Conservation (phyloP, 441 rosid species). For the Populus hybrid region DNA sequence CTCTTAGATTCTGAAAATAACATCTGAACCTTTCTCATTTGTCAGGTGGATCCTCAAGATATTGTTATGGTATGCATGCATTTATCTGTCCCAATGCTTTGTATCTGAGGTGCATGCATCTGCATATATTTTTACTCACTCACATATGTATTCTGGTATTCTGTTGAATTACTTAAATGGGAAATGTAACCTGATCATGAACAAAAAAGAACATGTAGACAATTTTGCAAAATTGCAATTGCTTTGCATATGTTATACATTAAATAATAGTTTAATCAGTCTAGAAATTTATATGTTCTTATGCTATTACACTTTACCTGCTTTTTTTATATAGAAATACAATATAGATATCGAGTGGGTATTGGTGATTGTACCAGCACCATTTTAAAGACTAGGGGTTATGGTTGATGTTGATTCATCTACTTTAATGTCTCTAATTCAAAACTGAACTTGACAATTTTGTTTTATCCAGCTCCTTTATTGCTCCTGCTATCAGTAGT, state of each 20-base stretch:
- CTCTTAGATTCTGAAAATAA: slow-evolving; percentile 4
- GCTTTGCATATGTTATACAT: background rate
- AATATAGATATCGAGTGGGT: background rate
- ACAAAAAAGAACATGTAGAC: background rate
- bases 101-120: background rate
- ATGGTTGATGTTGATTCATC: background rate
- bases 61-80: slow-evolving; percentile 76
- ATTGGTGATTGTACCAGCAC: background rate
- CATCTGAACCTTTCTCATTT: slow-evolving; percentile 10
- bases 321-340: background rate
- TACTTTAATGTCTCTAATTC: background rate
- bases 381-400: background rate
- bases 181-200: background rate
- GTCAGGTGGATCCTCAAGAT: slow-evolving; percentile 98
- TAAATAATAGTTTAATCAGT: background rate
- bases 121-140: background rate
- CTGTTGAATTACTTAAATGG: background rate
- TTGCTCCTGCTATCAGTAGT: background rate
- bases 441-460: background rate
- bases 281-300: background rate
- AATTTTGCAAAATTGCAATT: background rate
- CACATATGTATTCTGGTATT: background rate
- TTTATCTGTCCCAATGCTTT: background rate
- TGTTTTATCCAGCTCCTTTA: background rate
- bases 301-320: background rate